Evolutionary conservation across 805 yeast species (phyloP).

Genomic region (Pichia pseudocactophila): DNA sequence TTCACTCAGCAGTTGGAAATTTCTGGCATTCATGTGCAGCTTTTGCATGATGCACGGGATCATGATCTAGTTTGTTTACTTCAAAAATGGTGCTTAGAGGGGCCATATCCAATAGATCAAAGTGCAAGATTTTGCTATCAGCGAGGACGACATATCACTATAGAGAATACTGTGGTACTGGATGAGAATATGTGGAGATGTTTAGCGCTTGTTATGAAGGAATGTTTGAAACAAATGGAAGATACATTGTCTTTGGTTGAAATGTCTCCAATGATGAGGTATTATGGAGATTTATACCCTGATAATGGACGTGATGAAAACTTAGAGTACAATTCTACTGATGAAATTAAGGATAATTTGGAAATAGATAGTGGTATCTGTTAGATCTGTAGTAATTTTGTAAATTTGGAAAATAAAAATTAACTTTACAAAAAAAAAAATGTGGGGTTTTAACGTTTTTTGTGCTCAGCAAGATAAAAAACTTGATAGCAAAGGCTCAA

Average conservation of each 20-base stretch:
- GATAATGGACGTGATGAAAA: constrained; percentile 11
- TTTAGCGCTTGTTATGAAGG: constrained; percentile 2
- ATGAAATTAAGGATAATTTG: background rate
- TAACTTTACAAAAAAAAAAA: too few relatives aligned
- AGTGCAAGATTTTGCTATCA: background rate
- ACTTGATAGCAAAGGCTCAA: too few relatives aligned
- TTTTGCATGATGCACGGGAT: background rate
- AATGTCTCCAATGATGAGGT: constrained; percentile 12
- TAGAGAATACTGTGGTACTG: background rate
- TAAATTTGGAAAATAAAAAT: too few relatives aligned
- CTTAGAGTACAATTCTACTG: background rate
- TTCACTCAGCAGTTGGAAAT: background rate
- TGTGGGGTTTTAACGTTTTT: too few relatives aligned
- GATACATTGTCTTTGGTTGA: background rate
- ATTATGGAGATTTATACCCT: constrained; percentile 13
- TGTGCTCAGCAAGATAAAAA: too few relatives aligned
- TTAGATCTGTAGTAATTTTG: background rate
- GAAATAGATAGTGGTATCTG: background rate
- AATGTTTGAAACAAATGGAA: background rate
- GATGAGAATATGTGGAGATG: background rate
- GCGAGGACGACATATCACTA: background rate
- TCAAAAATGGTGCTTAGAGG: constrained; percentile 12
- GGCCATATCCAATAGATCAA: constrained; percentile 6
- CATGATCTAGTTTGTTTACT: constrained; percentile 7
- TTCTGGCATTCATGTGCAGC: background rate